phyloP scores from a whole-genome alignment of 768 basidiomycete species.

The Chalciporus pseudorubinellus region DNA sequence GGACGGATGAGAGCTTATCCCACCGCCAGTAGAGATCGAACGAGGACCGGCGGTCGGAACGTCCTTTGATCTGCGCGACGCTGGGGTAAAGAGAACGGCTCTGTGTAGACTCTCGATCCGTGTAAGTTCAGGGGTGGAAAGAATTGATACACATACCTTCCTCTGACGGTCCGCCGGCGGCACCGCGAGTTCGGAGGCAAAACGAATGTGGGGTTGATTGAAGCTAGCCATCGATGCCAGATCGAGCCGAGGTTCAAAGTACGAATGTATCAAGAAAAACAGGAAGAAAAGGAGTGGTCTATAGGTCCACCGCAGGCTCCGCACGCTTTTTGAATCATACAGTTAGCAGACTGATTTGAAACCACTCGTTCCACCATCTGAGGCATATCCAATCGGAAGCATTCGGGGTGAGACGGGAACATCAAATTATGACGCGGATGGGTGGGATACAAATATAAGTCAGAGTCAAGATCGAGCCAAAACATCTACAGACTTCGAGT shows the following conservation, averaged over 20 bases:
- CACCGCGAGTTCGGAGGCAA: slow-evolving; percentile 29
- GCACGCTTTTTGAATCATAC: background rate
- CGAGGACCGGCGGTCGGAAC: slow-evolving; percentile 30
- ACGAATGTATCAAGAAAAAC: background rate
- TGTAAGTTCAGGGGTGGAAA: background rate
- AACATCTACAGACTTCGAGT: slow-evolving; percentile 4
- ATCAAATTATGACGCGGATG: slow-evolving; percentile 8
- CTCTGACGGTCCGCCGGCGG: slow-evolving; percentile 34
- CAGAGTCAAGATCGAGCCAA: slow-evolving; percentile 6
- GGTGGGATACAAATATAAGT: slow-evolving; percentile 6
- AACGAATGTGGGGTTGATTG: slow-evolving; percentile 29
- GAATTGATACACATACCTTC: slow-evolving; percentile 22
- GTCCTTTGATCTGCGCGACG: slow-evolving; percentile 40
- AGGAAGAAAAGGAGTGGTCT: background rate
- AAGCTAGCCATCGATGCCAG: slow-evolving; percentile 25
- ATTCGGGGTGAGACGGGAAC: slow-evolving; percentile 3
- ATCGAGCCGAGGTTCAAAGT: slow-evolving; percentile 4
- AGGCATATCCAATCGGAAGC: background rate
- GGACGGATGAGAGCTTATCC: slow-evolving; percentile 27
- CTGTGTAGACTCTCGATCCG: slow-evolving; percentile 4
- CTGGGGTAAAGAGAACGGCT: slow-evolving; percentile 36
- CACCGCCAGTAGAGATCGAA: slow-evolving; percentile 40
- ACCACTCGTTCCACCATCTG: background rate
- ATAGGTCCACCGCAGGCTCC: too few species aligned
- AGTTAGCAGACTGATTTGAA: slow-evolving; percentile 10